Evolutionary conservation across 202 grass and related monocot genomes (phyloP).

Genomic region (Elaeis oleifera): DNA sequence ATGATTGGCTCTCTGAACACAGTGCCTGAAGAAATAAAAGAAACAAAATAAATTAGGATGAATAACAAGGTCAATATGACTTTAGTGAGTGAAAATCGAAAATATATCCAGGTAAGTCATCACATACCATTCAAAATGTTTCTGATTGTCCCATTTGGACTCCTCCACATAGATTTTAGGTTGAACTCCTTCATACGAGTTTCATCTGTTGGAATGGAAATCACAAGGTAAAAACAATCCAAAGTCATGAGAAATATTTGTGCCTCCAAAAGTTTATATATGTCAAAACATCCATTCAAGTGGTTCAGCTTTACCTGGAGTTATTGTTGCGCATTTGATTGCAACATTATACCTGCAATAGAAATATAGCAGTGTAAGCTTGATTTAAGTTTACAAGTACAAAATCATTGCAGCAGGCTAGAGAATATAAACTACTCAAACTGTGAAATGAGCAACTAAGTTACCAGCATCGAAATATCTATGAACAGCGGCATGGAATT

Average conservation of each 20-base stretch:
- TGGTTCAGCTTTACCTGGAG: constrained; percentile 42
- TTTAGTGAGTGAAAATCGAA: constrained; percentile 25
- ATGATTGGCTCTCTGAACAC: constrained; percentile 84
- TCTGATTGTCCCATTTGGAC: constrained; percentile 73
- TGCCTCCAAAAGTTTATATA: not conserved
- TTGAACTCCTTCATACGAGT: constrained; percentile 64
- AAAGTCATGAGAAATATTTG: too few species aligned
- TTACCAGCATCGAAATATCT: too few species aligned
- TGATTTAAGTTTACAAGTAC: not conserved
- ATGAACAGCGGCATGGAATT: too few species aligned
- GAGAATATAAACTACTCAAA: too few species aligned
- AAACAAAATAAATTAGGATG: constrained; percentile 17
- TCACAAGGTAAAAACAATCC: not conserved
- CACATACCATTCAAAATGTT: constrained; percentile 68
- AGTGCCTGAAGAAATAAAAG: constrained; percentile 41
- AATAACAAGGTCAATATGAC: not conserved
- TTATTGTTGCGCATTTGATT: constrained; percentile 74
- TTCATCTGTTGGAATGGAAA: constrained; percentile 50
- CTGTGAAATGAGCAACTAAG: too few species aligned
- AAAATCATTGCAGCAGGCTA: not conserved
- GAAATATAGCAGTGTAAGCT: constrained; percentile 1
- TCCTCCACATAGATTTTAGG: constrained; percentile 66
- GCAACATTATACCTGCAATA: constrained; percentile 65
- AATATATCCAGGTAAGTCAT: constrained; percentile 11
- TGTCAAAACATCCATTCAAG: constrained; percentile 8